Evolutionary conservation across 306 rosid genomes (phyloP), one percentile per base, ranked within the genome.

Genomic region (Ormosia semicastrata): DNA sequence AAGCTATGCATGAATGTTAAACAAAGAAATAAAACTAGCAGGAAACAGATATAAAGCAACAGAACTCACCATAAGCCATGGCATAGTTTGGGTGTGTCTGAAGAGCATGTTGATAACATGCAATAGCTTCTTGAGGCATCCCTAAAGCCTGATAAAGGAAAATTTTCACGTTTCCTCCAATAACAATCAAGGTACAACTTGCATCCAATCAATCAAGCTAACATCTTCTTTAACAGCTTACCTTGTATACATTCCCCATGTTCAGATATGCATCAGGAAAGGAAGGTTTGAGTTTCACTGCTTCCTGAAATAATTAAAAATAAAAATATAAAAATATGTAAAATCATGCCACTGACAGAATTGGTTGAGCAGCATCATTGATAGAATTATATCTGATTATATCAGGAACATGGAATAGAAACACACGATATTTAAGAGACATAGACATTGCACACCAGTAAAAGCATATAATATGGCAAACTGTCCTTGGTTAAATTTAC

Each of bases 201-300:
- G 87, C 76, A 91, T 85, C 80, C 85, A 86, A 84, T 78, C 60
- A 85, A 84, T 85, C 72, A 87, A 40, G 70, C 81, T 89, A 24
- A 24, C 24, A 24, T 24, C 24, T 24, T 24, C 24, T 24, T 24
- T 69, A 58, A 82, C 86, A 88, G 75, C 88, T 83, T 87, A 96
- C 99, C 99, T 96, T 96, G 85, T 94, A 96, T 58, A 96, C 99
- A 84, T 96, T 96, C 69, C 99, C 99, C 79, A 96, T 92, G 88
- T 96, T 96, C 90, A 96, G 81, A 74, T 96, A 96, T n/a, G 99
- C 99, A 89, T 96, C 99, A 64, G 99, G 93, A 90, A 96, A 96
- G 57, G 93, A 85, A 60, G 99, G 99, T 87, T 96, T 96, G 77
- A 92, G 97, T 87, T 94, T 96, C 70, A 94, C 96, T 37, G 99